A percentile compares a stretch with the other conserved stretches of the same genome.
phyloP scores from a whole-genome alignment of 345 rosid species.

The Linum lewisii region DNA sequence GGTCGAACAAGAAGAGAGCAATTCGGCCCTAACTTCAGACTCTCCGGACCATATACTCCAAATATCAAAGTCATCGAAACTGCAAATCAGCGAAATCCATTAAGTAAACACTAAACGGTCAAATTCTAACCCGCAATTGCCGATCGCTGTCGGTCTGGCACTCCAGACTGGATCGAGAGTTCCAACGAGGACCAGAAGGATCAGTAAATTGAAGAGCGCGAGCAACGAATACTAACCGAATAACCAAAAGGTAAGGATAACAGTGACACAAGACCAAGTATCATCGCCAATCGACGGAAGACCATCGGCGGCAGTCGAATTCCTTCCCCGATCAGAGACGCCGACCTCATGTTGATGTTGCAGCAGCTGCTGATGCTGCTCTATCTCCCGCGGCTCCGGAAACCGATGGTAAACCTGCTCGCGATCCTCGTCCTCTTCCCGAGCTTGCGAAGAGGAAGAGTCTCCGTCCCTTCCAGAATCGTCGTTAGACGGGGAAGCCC shows the following conservation, averaged over 20 bases:
- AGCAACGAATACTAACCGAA: constrained; percentile 45
- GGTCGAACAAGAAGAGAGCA: constrained; percentile 60
- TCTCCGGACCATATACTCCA: constrained; percentile 76
- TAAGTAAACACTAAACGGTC: not conserved
- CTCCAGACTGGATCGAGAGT: not conserved
- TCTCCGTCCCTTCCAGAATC: not conserved
- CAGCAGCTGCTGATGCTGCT: constrained; percentile 31
- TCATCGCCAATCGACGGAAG: constrained; percentile 44
- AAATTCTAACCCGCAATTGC: not conserved
- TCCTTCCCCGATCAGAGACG: constrained; percentile 21
- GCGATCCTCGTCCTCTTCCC: constrained; percentile 3
- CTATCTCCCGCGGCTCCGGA: constrained; percentile 29
- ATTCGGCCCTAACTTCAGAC: constrained; percentile 56
- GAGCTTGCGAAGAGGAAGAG: not conserved
- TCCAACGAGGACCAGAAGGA: not conserved
- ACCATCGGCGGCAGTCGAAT: constrained; percentile 24
- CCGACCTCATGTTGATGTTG: constrained; percentile 12
- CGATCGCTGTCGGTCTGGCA: too few relatives aligned
- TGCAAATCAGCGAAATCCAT: constrained; percentile 19
- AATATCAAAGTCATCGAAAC: constrained; percentile 82
- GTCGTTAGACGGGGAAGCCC: not conserved
- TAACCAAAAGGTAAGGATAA: constrained; percentile 77
- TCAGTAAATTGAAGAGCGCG: not conserved
- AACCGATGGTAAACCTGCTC: not conserved
- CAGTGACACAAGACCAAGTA: constrained; percentile 81